Conservation (phyloP, 2,329 filamentous ascomycete species). For the Emmonsia crescens region DNA sequence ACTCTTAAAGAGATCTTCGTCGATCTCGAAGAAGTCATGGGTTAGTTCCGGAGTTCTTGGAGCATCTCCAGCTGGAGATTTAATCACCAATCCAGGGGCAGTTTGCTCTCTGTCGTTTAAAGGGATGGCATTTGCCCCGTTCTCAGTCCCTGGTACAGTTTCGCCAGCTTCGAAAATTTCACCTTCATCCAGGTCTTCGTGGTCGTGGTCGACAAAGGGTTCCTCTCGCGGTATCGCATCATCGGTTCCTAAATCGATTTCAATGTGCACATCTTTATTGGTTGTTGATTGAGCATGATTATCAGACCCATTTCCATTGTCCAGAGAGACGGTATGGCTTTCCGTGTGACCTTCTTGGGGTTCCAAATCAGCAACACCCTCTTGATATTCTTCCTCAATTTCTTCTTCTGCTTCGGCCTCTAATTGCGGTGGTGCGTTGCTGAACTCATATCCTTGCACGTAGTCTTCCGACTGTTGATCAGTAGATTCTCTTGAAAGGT, state of each 20-base stretch:
- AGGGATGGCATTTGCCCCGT: neutral
- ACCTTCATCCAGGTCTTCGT: constrained; percentile 11
- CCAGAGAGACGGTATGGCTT: neutral
- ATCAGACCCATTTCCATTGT: neutral
- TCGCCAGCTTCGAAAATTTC: constrained; percentile 9
- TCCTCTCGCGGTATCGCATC: neutral
- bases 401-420: constrained; percentile 9
- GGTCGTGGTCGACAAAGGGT: neutral
- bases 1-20: constrained; percentile 24
- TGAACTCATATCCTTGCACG: neutral
- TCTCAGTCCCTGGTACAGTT: neutral
- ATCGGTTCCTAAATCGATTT: constrained; percentile 6
- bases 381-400: constrained; percentile 9
- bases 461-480: constrained; percentile 1
- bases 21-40: constrained; percentile 24
- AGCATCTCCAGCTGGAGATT: neutral
- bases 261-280: constrained; percentile 4
- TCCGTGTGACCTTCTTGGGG: neutral
- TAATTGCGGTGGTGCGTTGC: constrained; percentile 7
- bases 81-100: neutral
- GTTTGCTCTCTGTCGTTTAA: neutral
- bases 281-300: neutral
- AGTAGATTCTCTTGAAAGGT: constrained; percentile 1
- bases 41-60: constrained; percentile 15
- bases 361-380: neutral